Base-by-base conservation (phyloP, 2,329 filamentous ascomycete genomes). In the Metarhizium album region DNA sequence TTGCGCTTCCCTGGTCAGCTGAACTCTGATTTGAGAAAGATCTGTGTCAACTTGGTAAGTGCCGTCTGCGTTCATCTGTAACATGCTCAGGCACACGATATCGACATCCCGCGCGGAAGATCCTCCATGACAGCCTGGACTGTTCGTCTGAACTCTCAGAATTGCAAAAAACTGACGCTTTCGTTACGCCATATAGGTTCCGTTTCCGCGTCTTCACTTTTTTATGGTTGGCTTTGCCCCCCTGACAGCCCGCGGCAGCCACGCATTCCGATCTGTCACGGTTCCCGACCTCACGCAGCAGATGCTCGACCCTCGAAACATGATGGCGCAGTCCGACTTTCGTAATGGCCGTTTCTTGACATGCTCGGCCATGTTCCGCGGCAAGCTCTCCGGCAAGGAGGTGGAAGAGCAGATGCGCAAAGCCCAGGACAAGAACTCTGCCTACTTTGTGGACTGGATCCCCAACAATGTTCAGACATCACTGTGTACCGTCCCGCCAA, bases 231-330 rank as follows among this genome's bases (percentile, higher is more conserved):
- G 93, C 72, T 98, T 97, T 71, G 91, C 93, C 73, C 93, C 93
- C 69, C 82, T 98, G 67, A 97, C 93, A 72, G 94, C 88, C 72
- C 75, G 75, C 58, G 75, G 75, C 64, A 86, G 90, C 61, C 74
- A 93, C 80, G 88, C 87, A 63, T 98, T 97, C 91, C 93, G 93
- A 69, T 90, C 93, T 60, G 86, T 97, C 72, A 90, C 86, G 66
- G 93, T 97, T 56, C 91, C 91, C 53, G 93, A 97, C 80, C 83
- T 98, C 72, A 97, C 91, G 66, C 93, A 97, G 80, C 93, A 98
- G 76, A 97, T 98, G 90, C 96, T 95, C 80, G 93, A 98, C 79
- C 90, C 93, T 66, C 97, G 97, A 89, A 98, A 98, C 86, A 98
- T 97, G 91, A 97, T 98, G 93, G 93, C 93, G 76, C 93, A 93